Base-by-base conservation (phyloP, 2,329 filamentous ascomycete species). In the Neopestalotiopsis sp. region DNA sequence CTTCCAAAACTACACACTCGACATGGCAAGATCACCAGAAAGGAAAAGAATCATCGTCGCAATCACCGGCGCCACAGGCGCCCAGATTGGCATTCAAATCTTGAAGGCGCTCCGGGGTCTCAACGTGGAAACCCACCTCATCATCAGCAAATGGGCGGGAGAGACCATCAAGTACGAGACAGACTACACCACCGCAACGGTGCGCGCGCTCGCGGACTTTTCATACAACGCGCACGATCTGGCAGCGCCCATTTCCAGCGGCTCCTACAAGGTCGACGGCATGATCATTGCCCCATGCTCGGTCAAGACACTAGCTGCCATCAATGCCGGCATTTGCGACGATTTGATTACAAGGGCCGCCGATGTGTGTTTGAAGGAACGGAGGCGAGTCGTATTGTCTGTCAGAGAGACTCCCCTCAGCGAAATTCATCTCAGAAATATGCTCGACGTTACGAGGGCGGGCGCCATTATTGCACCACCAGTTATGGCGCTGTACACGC, bases 1-100 rank as follows among this genome's bases (percentile, higher is more conserved):
- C 24, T 28, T 28, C 24, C 24, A 28, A 28, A 28, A 28, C 3
- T 4, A 14, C 61, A 49, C n/a, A 42, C 14, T 56, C 38, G 6
- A 58, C 17, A 59, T 66, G 42, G 32, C 64, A 40, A 58, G 28
- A 20, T 32, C 49, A 66, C 17, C 64, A 30, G 59, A 62, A 7
- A 17, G 67, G 59, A 64, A 64, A 32, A 45, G 67, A 34, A 84
- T 86, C 64, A 78, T 87, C 1, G 79, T 87, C 6, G 85, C 79
- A 24, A 82, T 87, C 58, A 87, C 85, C 1, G 85, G 85, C 3
- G 85, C 85, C 0, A 87, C 85, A 0, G 85, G 85, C 3, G 78
- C 84, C 1, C 73, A 79, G 2, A 76, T 82, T 6, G 84, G 79
- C 1, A 83, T 86, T 67, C 80, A 79, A 17, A 72, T 81, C 0